Evolutionary conservation across 2,329 filamentous ascomycete species (phyloP).

Genomic region (Beauveria varroae): DNA sequence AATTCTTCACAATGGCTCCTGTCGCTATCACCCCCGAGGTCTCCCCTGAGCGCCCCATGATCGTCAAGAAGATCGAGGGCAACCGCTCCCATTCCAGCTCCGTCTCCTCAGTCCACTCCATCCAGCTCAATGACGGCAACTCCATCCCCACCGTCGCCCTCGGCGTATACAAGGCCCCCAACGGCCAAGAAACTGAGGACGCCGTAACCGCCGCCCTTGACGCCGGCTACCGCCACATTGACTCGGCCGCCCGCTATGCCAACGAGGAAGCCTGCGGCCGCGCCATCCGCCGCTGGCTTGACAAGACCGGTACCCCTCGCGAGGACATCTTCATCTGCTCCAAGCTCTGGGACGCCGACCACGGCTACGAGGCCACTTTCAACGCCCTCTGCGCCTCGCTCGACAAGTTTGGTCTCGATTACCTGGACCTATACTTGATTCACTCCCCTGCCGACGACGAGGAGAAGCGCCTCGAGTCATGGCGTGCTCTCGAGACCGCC

Average conservation of each 20-base stretch:
- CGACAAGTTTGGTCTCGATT: slow-evolving; percentile 56
- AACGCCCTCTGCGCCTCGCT: slow-evolving; percentile 58
- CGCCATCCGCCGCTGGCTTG: slow-evolving; percentile 61
- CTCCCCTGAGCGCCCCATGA: slow-evolving; percentile 24
- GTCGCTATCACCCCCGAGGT: slow-evolving; percentile 27
- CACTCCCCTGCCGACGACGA: slow-evolving; percentile 61
- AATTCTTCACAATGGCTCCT: slow-evolving; percentile 25
- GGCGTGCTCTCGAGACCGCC: slow-evolving; percentile 64
- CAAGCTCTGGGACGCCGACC: slow-evolving; percentile 55
- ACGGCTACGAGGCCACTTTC: slow-evolving; percentile 42
- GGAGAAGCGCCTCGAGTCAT: slow-evolving; percentile 61
- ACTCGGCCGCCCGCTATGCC: slow-evolving; percentile 50
- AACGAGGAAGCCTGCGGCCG: slow-evolving; percentile 63
- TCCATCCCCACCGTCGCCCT: slow-evolving; percentile 52
- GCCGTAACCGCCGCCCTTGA: slow-evolving; percentile 55
- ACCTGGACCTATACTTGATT: slow-evolving; percentile 66
- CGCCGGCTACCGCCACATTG: slow-evolving; percentile 47
- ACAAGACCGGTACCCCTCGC: slow-evolving; percentile 56
- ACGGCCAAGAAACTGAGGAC: slow-evolving; percentile 48
- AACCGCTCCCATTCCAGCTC: slow-evolving; percentile 20
- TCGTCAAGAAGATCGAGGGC: slow-evolving; percentile 22
- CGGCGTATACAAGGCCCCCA: slow-evolving; percentile 40
- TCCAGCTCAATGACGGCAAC: slow-evolving; percentile 66
- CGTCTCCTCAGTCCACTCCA: slow-evolving; percentile 20
- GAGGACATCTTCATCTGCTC: slow-evolving; percentile 61